Evolutionary conservation across 352 stramenopile genomes (phyloP), one percentile per base, ranked within the genome.

Genomic region (Globisporangium emineosum): DNA sequence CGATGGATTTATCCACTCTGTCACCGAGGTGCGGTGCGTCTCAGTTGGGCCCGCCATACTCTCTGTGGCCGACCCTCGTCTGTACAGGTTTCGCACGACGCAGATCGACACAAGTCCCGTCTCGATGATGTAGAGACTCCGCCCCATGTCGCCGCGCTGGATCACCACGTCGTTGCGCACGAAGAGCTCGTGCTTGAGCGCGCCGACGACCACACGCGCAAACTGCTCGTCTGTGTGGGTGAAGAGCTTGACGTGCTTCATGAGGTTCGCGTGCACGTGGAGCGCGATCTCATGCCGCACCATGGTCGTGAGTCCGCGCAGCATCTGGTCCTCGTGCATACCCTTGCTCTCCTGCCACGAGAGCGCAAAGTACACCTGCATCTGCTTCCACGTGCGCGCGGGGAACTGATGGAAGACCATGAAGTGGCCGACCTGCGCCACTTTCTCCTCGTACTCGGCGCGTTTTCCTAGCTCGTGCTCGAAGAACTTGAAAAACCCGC

Each of bases 291-390:
- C 81, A 32, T 87, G 76, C 5, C 78, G 73, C 21, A 90, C 67
- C 0, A 76, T 75, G 1, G 67, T 71, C 13, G 81, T 79, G 32
- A 92, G 50, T 4, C 81, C 81, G 10, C 74, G 64, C 2, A 92
- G 68, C 47, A 84, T 68, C 29, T 88, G 65, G 10, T 81, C 71
- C 54, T 90, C 81, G 45, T 79, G 73, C 50, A 86, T 81, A 10
- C 83, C 83, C 25, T 88, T 83, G 71, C 73, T 90, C 49, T 90
- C 78, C 9, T 82, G 68, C 83, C 83, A 90, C 42, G 75, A 79
- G 1, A 90, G 67, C 13, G 79, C 70, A 59, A 90, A 90, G 64
- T 90, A 92, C 6, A 88, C 68, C 57, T 90, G 79, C 81, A 90
- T 90, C 65, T 90, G 83, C 25, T 73, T 75, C 80, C 78, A 88